Evolutionary conservation across 805 yeast species (phyloP).

Genomic region (Barnettozyma salicaria): DNA sequence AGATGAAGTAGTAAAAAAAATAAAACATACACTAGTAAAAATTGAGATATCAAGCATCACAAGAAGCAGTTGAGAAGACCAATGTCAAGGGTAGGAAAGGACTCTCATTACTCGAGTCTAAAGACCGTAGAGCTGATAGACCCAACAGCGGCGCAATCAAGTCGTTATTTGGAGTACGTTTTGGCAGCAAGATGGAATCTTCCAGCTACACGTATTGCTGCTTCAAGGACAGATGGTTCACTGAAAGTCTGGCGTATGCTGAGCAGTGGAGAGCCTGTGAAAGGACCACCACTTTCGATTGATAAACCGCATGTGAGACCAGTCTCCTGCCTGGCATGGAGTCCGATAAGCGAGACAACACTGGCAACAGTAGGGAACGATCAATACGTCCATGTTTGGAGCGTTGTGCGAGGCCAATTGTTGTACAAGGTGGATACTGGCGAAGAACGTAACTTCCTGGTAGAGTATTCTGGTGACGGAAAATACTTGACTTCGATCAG

Average conservation of each 20-base stretch:
- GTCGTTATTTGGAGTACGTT: constrained; percentile 9
- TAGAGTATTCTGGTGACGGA: constrained; percentile 33
- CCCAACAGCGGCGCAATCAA: background rate
- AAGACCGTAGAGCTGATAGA: constrained; percentile 3
- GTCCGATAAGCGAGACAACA: constrained; percentile 38
- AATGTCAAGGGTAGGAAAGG: background rate
- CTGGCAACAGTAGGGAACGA: constrained; percentile 48
- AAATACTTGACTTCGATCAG: constrained; percentile 39
- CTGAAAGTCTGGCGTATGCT: constrained; percentile 29
- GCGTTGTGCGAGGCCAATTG: constrained; percentile 30
- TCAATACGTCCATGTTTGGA: constrained; percentile 42
- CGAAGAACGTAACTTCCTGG: constrained; percentile 25
- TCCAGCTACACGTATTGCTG: constrained; percentile 27
- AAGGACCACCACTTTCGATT: constrained; percentile 28
- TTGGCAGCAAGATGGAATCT: constrained; percentile 26
- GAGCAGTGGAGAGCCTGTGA: constrained; percentile 27
- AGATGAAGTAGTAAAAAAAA: too few species aligned
- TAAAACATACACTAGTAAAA: too few species aligned
- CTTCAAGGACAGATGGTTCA: constrained; percentile 24
- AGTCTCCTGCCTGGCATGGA: constrained; percentile 42
- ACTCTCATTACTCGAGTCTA: constrained; percentile 1
- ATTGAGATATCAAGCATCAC: too few species aligned
- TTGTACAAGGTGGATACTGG: constrained; percentile 30
- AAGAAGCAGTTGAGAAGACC: too few species aligned
- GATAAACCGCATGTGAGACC: constrained; percentile 36